Base-by-base conservation (phyloP, 345 rosid genomes). In the Rhizophora mangle region DNA sequence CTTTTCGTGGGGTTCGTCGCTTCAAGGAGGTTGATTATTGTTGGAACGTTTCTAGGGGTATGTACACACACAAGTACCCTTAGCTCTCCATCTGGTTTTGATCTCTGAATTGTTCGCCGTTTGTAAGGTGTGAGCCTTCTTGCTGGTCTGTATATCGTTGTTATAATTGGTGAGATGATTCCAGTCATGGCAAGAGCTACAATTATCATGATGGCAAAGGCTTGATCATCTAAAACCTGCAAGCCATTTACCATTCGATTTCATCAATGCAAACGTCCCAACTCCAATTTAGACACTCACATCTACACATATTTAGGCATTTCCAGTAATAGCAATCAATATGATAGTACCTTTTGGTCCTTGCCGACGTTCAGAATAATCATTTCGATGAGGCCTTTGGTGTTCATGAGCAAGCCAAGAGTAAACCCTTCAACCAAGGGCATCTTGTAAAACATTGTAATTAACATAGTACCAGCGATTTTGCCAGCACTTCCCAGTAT, bases 141-240 rank as follows among this genome's bases (percentile, higher is more conserved):
- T 15, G 26, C 13, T 21, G 52, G 47, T 49, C 22, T 63, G 39
- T 63, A 63, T 22, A 39, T 22, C 5, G 31, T 15, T 3, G 29
- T 21, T 22, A 63, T 43, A 15, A 39, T 37, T 3, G 97, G 97
- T 0, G 89, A 85, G 74, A 95, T 84, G 39, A 87, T 73, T 47
- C 81, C 89, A 0, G 99, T 95, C 88, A 92, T 85, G 11, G 87
- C 26, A 64, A 95, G 79, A 1, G 96, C 89, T 69, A 85, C 85
- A 37, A 92, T 67, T 60, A 95, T 91, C 99, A 95, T 87, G 3
- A 88, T 80, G 31, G 96, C 88, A 62, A 92, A 95, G 0, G 93
- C 70, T 61, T 82, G 82, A 26, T 89, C 99, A 57, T 92, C 96
- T 65, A 95, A 78, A 27, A 92, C 87, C 94, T 89, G 87, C 73